phyloP scores from a whole-genome alignment of 2,329 filamentous ascomycete species.

The Falciphora oryzae region DNA sequence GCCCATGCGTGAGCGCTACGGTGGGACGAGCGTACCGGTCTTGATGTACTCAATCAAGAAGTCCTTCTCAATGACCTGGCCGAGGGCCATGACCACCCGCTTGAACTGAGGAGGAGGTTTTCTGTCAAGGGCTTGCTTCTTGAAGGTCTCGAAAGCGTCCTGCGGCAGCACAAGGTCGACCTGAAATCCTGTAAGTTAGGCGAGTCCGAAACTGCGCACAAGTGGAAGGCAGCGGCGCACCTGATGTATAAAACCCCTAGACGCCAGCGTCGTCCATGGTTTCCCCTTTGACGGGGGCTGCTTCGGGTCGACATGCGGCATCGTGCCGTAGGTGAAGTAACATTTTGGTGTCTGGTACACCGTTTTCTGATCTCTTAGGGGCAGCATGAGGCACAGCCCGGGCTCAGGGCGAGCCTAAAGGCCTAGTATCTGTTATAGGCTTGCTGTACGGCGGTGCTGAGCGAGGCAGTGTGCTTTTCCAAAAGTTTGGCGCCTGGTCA shows the following conservation, averaged over 20 bases:
- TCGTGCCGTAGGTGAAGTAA: constrained; percentile 62
- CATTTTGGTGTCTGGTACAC: constrained; percentile 60
- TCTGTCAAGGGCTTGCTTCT: constrained; percentile 40
- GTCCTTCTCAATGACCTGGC: constrained; percentile 62
- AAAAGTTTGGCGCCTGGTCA: no score
- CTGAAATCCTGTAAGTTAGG: constrained; percentile 27
- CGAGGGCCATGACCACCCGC: constrained; percentile 66
- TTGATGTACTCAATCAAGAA: constrained; percentile 89
- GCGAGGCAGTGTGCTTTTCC: no score
- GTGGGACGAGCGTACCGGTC: constrained; percentile 45
- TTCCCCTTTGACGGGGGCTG: constrained; percentile 67
- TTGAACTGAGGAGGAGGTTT: constrained; percentile 47
- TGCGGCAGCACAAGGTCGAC: constrained; percentile 68
- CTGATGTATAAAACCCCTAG: constrained; percentile 63
- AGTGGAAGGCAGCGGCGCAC: constrained; percentile 29
- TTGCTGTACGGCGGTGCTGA: no score
- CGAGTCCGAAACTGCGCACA: constrained; percentile 9
- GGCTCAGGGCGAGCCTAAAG: no score
- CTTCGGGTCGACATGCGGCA: constrained; percentile 64
- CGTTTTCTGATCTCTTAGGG: constrained; percentile 15
- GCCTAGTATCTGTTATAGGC: neutral
- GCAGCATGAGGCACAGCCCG: neutral
- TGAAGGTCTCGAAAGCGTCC: constrained; percentile 50
- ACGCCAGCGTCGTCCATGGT: constrained; percentile 65
- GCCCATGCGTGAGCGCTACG: neutral